phyloP scores from a whole-genome alignment of 768 basidiomycete species.

The Cyathus striatus region DNA sequence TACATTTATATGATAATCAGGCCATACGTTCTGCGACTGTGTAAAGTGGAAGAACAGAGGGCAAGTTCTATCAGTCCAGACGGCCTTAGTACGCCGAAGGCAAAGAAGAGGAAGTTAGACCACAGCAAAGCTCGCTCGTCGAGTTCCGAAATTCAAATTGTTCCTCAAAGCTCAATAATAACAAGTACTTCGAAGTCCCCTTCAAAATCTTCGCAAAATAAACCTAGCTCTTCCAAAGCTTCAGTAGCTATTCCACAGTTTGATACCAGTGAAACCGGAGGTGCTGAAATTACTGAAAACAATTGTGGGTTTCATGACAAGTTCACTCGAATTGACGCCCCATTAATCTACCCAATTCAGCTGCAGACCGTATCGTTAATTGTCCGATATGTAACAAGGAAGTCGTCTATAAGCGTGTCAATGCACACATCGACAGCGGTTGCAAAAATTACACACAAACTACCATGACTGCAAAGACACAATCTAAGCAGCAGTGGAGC shows the following conservation, averaged over 20 bases:
- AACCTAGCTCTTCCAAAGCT: slow-evolving; percentile 7
- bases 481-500: slow-evolving; percentile 36
- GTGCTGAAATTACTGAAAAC: no score
- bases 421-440: slow-evolving; percentile 61
- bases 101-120: slow-evolving; percentile 30
- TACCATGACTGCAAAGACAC: slow-evolving; percentile 13
- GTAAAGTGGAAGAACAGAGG: slow-evolving; percentile 24
- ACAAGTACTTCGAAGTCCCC: slow-evolving; percentile 9
- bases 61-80: slow-evolving; percentile 2
- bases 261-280: slow-evolving; percentile 29
- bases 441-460: slow-evolving; percentile 34
- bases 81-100: no score
- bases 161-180: slow-evolving; percentile 3
- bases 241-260: slow-evolving; percentile 23
- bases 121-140: slow-evolving; percentile 10
- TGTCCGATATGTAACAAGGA: slow-evolving; percentile 60
- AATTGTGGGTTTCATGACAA: no score
- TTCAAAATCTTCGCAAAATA: slow-evolving; percentile 14
- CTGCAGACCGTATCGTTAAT: slow-evolving; percentile 35
- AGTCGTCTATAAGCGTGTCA: slow-evolving; percentile 46
- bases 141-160: no score
- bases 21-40: slow-evolving; percentile 35
- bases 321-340: no score
- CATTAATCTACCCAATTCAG: no score
- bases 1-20: no score